Evolutionary conservation across 371 early-diverging fungal genomes (phyloP), one percentile per base, ranked within the genome.

Genomic region (Mortierella sp.): DNA sequence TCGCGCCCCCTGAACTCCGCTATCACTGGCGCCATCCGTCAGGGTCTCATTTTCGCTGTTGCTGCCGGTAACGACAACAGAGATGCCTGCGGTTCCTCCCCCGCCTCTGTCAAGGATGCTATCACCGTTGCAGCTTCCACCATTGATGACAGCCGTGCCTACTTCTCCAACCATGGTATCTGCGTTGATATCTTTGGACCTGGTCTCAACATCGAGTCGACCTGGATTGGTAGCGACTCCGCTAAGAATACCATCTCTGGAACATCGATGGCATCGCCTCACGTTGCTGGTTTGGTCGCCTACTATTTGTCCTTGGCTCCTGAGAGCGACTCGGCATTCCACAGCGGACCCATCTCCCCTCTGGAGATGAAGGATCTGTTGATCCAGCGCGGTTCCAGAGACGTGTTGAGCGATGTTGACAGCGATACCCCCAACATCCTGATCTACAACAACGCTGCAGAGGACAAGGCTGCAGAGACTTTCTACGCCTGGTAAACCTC

Each of bases 221-320:
- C 93, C 48, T 98, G 97, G 97, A 92, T 87, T 67, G 95, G 95
- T 31, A 84, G 86, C 61, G 79, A 79, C 41, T 69, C 60, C 70
- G 88, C 89, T 51, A 91, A 88, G 79, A 93, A 93, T 81, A 93
- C 91, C n/a, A 95, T 97, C 71, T 96, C 97, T 31, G 99, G 99
- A 48, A 99, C 99, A 19, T 95, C 96, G 29, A 99, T 99, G 99
- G 99, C 99, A 29, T 86, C 95, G 12, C 99, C 99, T 17, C 99
- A 99, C 71, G 97, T 97, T 44, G 90, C 94, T 57, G 99, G 99
- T 54, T 85, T 96, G 29, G 88, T 97, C 57, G 99, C 99, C 31
- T 90, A 94, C 71, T 90, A 91, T 81, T 83, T 94, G 43, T 88
- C 88, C 64, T 80, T 83, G 22, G 54, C 77, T 29, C 80, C 86